Evolutionary conservation across 1,284 basidiomycete species (phyloP).

Genomic region (Cutaneotrichosporon sp.): DNA sequence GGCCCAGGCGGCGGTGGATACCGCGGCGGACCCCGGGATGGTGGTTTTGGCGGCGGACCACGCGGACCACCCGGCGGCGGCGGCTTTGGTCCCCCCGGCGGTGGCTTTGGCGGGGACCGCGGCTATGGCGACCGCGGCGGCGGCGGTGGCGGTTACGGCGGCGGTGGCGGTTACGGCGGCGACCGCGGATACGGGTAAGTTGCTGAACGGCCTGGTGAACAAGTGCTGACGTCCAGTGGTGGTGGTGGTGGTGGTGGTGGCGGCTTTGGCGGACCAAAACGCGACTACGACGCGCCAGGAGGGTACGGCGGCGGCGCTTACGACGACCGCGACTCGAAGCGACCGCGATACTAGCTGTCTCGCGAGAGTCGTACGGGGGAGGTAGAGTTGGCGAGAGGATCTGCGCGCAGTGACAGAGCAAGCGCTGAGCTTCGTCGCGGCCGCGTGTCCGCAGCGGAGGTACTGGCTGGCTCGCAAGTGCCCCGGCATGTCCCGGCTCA

Average conservation of each 20-base stretch:
- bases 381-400: not conserved
- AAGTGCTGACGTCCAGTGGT: not conserved
- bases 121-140: conserved; percentile 19
- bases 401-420: not conserved
- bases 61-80: conserved; percentile 9
- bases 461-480: not conserved
- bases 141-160: conserved; percentile 10
- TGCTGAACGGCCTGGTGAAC: not conserved
- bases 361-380: not conserved
- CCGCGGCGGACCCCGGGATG: conserved; percentile 42
- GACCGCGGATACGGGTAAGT: conserved; percentile 2
- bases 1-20: conserved; percentile 47
- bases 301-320: conserved; percentile 59
- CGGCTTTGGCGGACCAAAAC: conserved; percentile 32
- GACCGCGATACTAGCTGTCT: conserved; percentile 60
- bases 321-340: conserved; percentile 73
- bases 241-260: conserved; percentile 26
- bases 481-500: too few species aligned
- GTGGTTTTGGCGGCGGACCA: conserved; percentile 13
- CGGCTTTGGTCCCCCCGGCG: conserved; percentile 3
- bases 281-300: conserved; percentile 39
- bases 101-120: conserved; percentile 27
- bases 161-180: conserved; percentile 20
- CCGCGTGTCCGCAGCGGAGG: not conserved
- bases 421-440: not conserved